Conservation (phyloP, 2,329 filamentous ascomycete species). For the Neurospora sp. region DNA sequence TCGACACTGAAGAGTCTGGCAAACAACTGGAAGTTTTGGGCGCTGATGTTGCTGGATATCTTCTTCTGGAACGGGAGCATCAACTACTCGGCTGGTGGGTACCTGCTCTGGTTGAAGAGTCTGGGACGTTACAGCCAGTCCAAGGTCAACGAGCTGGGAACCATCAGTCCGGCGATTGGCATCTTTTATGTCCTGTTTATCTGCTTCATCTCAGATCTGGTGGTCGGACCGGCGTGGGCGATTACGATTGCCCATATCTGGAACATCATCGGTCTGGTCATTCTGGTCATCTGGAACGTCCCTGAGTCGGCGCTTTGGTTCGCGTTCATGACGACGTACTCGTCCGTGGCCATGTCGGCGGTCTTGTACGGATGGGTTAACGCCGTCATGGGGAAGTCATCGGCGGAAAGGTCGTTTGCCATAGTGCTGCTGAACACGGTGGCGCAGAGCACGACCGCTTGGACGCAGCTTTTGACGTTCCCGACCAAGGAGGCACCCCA, state of each 20-base stretch:
- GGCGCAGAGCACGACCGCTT: slow-evolving; percentile 45
- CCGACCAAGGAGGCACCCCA: slow-evolving; percentile 33
- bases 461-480: slow-evolving; percentile 44
- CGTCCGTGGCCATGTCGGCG: slow-evolving; percentile 40
- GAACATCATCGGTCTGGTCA: slow-evolving; percentile 44
- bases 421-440: slow-evolving; percentile 42
- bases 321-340: slow-evolving; percentile 39
- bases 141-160: slow-evolving; percentile 40
- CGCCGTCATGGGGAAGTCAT: slow-evolving; percentile 33
- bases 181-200: slow-evolving; percentile 46
- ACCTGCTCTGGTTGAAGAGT: slow-evolving; percentile 49
- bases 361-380: slow-evolving; percentile 49
- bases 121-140: slow-evolving; percentile 35
- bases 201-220: slow-evolving; percentile 44
- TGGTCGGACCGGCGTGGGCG: slow-evolving; percentile 42
- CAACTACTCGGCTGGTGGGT: slow-evolving; percentile 37
- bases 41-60: slow-evolving; percentile 38
- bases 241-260: slow-evolving; percentile 41
- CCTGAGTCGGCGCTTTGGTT: slow-evolving; percentile 45
- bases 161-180: slow-evolving; percentile 42
- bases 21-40: slow-evolving; percentile 38
- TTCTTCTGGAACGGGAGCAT: slow-evolving; percentile 48
- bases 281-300: slow-evolving; percentile 46
- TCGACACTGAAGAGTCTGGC: slow-evolving; percentile 25
- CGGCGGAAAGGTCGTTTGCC: slow-evolving; percentile 37